Evolutionary conservation across 2,329 filamentous ascomycete species (phyloP).

Genomic region (Aspergillus quadricinctus): DNA sequence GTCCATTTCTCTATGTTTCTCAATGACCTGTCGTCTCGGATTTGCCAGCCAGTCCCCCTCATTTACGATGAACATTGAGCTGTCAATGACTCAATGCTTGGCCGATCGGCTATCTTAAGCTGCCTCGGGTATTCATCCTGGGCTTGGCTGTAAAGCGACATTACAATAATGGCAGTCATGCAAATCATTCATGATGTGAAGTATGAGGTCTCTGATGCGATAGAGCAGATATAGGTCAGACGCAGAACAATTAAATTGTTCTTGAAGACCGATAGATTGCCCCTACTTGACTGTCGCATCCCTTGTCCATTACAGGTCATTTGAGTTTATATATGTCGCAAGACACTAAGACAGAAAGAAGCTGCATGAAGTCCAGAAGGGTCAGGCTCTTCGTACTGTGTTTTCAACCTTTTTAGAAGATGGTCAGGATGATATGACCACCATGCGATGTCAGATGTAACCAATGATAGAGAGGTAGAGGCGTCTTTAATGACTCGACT

Average conservation of each 20-base stretch:
- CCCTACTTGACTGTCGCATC: background rate
- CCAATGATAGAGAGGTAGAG: too few relatives aligned
- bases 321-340: background rate
- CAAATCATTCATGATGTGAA: background rate
- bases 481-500: too few relatives aligned
- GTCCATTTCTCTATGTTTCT: background rate
- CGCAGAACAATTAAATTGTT: too few relatives aligned
- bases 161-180: background rate
- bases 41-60: background rate
- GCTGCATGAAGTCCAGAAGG: too few relatives aligned
- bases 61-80: background rate
- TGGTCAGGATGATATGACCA: too few relatives aligned
- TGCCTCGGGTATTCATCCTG: background rate
- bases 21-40: background rate
- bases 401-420: too few relatives aligned
- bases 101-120: background rate
- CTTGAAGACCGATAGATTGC: background rate
- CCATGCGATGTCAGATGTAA: too few relatives aligned
- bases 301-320: background rate
- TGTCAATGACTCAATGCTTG: background rate
- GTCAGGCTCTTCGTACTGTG: too few relatives aligned
- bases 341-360: background rate
- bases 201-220: background rate
- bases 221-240: background rate
- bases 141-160: background rate